A percentile compares a stretch with the other conserved stretches of the same genome.
These are phyloP conservation scores for Arachnomyces sp. DNA, from an alignment of 2,329 filamentous ascomycete genomes.

Conservation along the genomic window DNA sequence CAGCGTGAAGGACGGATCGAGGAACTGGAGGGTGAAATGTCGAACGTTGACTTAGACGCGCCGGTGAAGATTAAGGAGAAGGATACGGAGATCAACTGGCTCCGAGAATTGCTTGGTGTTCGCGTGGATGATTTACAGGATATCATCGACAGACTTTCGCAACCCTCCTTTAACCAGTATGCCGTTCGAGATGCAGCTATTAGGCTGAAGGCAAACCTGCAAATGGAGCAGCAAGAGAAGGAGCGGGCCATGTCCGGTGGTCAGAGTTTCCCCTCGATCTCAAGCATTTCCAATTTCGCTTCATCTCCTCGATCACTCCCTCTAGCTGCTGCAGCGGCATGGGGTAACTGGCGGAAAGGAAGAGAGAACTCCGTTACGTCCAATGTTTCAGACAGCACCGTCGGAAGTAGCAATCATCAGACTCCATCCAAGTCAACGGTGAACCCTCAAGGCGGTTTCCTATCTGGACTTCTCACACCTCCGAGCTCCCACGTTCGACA, in stretches of 20 bases:
- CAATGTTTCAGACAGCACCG: conserved; percentile 22
- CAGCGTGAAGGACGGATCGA: conserved; percentile 88
- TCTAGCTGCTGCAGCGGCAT: conserved; percentile 88
- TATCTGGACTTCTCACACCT: conserved; percentile 82
- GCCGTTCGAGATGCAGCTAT: conserved; percentile 85
- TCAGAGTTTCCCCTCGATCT: conserved; percentile 63
- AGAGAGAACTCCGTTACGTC: conserved; percentile 46
- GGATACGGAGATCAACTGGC: conserved; percentile 89
- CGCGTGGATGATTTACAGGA: conserved; percentile 87
- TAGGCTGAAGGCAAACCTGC: conserved; percentile 82
- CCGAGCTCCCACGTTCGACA: conserved; percentile 67
- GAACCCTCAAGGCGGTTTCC: conserved; percentile 49
- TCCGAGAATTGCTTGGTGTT: conserved; percentile 86
- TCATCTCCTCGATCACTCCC: conserved; percentile 70
- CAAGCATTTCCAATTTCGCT: conserved; percentile 67
- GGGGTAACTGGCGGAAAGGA: conserved; percentile 84
- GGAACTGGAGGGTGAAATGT: conserved; percentile 65
- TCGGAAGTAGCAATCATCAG: conserved; percentile 27
- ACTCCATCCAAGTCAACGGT: conserved; percentile 56
- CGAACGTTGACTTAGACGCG: conserved; percentile 66
- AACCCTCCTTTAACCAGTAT: conserved; percentile 68
- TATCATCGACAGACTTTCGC: conserved; percentile 71
- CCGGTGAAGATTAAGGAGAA: conserved; percentile 78
- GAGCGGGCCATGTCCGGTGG: conserved; percentile 70
- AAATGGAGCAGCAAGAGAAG: conserved; percentile 96